Conservation (phyloP, 805 yeast species). For the Pichia nanzhaoensis region DNA sequence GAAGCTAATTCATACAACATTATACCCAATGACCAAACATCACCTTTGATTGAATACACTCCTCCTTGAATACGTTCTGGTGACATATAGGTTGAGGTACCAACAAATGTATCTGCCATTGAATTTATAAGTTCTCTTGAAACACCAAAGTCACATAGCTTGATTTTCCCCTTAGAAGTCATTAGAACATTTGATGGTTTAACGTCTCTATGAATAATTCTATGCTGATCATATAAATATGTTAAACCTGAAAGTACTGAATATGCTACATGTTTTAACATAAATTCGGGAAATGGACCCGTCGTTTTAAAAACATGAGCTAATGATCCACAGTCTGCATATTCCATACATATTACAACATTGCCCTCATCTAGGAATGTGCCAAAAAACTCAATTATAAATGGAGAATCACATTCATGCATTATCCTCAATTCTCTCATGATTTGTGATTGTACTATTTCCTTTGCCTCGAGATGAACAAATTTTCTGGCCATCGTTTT, state of each 20-base stretch:
- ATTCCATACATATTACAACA: constrained; percentile 91
- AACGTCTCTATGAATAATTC: constrained; percentile 91
- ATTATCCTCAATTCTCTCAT: constrained; percentile 82
- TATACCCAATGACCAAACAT: constrained; percentile 94
- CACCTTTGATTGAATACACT: constrained; percentile 88
- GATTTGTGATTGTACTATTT: constrained; percentile 72
- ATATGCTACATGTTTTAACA: constrained; percentile 66
- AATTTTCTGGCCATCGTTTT: constrained; percentile 85
- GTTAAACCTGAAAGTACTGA: constrained; percentile 75
- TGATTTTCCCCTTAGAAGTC: constrained; percentile 80
- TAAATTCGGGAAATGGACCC: constrained; percentile 61
- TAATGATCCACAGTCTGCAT: constrained; percentile 89
- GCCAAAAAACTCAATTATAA: constrained; percentile 85
- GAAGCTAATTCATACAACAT: constrained; percentile 84
- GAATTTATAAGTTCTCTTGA: constrained; percentile 88
- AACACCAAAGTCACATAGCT: constrained; percentile 96
- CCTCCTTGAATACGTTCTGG: constrained; percentile 97
- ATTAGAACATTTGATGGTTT: constrained; percentile 91
- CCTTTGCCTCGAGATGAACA: constrained; percentile 79
- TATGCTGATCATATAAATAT: constrained; percentile 74
- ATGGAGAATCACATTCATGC: constrained; percentile 82
- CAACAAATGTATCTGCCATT: constrained; percentile 95
- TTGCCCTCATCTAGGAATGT: constrained; percentile 71
- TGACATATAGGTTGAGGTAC: constrained; percentile 95
- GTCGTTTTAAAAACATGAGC: constrained; percentile 62